phyloP scores from a whole-genome alignment of 2,329 filamentous ascomycete genomes.

The Microascus cirrosus region DNA sequence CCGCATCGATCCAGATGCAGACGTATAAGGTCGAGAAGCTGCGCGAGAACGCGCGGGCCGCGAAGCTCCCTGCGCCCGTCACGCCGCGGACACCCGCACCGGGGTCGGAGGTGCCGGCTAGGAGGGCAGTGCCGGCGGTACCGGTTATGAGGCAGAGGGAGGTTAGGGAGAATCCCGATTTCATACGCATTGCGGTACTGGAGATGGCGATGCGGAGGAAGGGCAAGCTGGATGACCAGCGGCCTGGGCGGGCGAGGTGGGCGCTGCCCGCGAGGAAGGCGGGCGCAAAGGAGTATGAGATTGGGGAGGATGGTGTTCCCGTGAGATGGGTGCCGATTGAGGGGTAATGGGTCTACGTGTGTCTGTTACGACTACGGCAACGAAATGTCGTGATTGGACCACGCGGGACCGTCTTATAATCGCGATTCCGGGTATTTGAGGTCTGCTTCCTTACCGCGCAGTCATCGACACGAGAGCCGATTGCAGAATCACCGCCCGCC shows the following conservation, averaged over 20 bases:
- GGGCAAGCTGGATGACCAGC: conserved; percentile 55
- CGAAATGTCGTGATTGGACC: neutral
- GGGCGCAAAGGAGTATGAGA: conserved; percentile 37
- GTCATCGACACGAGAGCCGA: neutral
- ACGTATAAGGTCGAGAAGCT: conserved; percentile 52
- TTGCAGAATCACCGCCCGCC: neutral
- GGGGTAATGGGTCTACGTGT: conserved; percentile 4
- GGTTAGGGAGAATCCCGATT: conserved; percentile 59
- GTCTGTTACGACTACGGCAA: neutral
- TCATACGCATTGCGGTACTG: conserved; percentile 60
- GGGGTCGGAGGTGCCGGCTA: conserved; percentile 16
- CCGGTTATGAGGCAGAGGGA: conserved; percentile 49
- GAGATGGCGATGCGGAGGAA: conserved; percentile 60
- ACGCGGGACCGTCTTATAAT: neutral
- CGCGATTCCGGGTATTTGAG: neutral
- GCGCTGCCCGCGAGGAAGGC: conserved; percentile 54
- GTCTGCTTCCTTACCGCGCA: neutral
- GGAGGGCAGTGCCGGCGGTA: conserved; percentile 20
- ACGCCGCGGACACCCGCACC: conserved; percentile 14
- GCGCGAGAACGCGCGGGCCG: conserved; percentile 20
- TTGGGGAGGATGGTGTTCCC: conserved; percentile 47
- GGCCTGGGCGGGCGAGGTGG: conserved; percentile 57
- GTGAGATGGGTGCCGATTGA: conserved; percentile 40
- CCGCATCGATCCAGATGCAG: conserved; percentile 61
- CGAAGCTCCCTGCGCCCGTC: neutral